These are phyloP conservation scores for Blepharisma undulans DNA, from an alignment of 169 alveolate species.

Conservation along the genomic window DNA sequence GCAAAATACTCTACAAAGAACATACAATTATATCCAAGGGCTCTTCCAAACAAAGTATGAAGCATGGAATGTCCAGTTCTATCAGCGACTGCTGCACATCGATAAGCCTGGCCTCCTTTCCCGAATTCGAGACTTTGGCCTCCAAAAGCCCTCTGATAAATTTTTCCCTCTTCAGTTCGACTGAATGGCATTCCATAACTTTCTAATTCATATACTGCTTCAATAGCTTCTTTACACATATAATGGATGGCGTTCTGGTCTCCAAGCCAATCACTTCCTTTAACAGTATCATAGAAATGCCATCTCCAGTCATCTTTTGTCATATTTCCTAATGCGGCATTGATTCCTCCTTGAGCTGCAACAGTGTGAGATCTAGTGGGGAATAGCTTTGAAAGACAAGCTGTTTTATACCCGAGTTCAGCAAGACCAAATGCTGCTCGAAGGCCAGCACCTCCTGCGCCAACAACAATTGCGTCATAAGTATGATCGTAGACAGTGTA, in stretches of 20 bases:
- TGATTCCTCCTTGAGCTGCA: conserved; percentile 97
- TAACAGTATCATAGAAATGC: conserved; percentile 98
- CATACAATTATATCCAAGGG: conserved; percentile 90
- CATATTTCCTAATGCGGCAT: conserved; percentile 95
- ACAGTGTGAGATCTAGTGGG: conserved; percentile 99
- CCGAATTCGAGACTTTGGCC: conserved; percentile 96
- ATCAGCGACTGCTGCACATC: conserved; percentile 99
- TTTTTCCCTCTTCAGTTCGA: conserved; percentile 94
- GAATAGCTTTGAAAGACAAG: conserved; percentile 85
- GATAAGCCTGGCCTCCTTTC: conserved; percentile 97
- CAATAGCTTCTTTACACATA: conserved; percentile 97
- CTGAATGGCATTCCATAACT: conserved; percentile 96
- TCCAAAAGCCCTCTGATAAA: conserved; percentile 97
- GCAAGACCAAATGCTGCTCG: conserved; percentile 94
- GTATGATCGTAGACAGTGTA: conserved; percentile 91
- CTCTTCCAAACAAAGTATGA: conserved; percentile 95
- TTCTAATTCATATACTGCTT: conserved; percentile 95
- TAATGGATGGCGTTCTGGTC: conserved; percentile 98
- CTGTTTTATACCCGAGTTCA: conserved; percentile 92
- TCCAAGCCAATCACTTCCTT: conserved; percentile 99
- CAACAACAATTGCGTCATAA: conserved; percentile 97
- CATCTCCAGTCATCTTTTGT: conserved; percentile 98
- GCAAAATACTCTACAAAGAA: conserved; percentile 97
- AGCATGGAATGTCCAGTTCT: conserved; percentile 98
- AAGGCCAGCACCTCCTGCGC: conserved; percentile 99